Conservation (phyloP, 177 flowering plant genomes). For the Vitis hybrid region DNA sequence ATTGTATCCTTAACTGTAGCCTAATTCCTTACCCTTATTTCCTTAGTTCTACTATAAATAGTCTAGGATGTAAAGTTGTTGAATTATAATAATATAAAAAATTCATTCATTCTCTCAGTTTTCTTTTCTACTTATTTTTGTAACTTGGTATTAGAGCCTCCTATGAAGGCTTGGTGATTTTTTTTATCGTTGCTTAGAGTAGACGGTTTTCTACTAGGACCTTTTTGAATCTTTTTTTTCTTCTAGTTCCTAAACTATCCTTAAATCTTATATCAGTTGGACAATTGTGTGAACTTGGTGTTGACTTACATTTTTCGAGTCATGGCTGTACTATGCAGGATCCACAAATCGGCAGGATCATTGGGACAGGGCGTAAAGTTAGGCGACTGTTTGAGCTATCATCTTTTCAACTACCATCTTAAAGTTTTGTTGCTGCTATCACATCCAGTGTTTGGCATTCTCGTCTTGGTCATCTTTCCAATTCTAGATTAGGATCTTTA, state of each 20-base stretch:
- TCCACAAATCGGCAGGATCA: not conserved
- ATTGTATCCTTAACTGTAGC: too few relatives aligned
- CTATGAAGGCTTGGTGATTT: too few relatives aligned
- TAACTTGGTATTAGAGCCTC: too few relatives aligned
- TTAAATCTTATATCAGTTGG: slow-evolving; percentile 8
- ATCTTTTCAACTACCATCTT: not conserved
- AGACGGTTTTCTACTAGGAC: too few relatives aligned
- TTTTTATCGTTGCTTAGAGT: too few relatives aligned
- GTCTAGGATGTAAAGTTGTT: too few relatives aligned
- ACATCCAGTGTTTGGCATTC: not conserved
- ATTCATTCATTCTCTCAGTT: too few relatives aligned
- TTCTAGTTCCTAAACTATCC: not conserved
- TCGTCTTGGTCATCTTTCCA: not conserved
- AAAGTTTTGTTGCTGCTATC: not conserved
- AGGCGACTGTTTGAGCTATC: slow-evolving; percentile 4
- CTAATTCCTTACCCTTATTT: too few relatives aligned
- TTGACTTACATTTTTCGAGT: slow-evolving; percentile 2
- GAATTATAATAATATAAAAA: too few relatives aligned
- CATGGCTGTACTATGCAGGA: slow-evolving; percentile 5
- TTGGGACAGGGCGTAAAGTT: slow-evolving; percentile 6
- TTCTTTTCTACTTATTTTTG: too few relatives aligned
- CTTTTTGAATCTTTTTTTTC: not conserved
- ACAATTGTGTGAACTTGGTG: slow-evolving; percentile 5
- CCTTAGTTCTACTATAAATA: too few relatives aligned
- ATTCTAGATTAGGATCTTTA: not conserved